Base-by-base conservation (phyloP, 495 filamentous ascomycete genomes). In the Annulohypoxylon moriforme region DNA sequence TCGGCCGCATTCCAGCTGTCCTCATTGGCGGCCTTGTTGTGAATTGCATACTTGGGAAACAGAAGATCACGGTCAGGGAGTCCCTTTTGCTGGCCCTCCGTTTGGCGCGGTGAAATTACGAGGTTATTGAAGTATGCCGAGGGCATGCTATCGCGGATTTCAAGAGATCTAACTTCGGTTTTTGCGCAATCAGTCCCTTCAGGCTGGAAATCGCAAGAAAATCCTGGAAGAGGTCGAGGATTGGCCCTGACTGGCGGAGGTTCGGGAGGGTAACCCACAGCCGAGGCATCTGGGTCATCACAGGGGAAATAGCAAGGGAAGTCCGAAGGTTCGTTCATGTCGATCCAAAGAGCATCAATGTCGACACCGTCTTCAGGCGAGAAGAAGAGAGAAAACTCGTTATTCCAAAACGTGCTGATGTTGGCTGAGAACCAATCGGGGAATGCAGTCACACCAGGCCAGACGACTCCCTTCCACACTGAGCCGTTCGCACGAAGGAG, bases 271-370 rank as follows among this genome's bases (percentile, higher is more conserved):
- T 88, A 86, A 16, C 87, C 80, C 29, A 87, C 86, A 0, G 85
- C 81, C 10, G 75, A 67, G 0, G 86, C 85, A 58, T 89, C 87
- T 7, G 86, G 72, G 62, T 79, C 68, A 3, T 88, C 83, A 78
- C 94, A 97, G 13, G 93, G 93, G 73, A 88, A 95, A 20, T 82
- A 75, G 77, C 93, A 96, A 62, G 93, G 92, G 75, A 85, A 84
- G 67, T 77, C 79, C 22, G 76, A 79, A 0, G 91, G 91, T 76
- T 94, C 92, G 71, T 93, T 93, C 90, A 94, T 92, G 71, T 94
- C 92, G 60, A 96, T 96, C 93, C 93, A 96, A 25, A 94, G 83
- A 0, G 87, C 94, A 71, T 96, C 93, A 66, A 96, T 93, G 72
- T 96, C 89, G 4, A 97, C 85, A 22, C 93, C 94, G 0, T 76